Conservation (phyloP, 1,139 yeast species). For the Hanseniaspora gamundiae region DNA sequence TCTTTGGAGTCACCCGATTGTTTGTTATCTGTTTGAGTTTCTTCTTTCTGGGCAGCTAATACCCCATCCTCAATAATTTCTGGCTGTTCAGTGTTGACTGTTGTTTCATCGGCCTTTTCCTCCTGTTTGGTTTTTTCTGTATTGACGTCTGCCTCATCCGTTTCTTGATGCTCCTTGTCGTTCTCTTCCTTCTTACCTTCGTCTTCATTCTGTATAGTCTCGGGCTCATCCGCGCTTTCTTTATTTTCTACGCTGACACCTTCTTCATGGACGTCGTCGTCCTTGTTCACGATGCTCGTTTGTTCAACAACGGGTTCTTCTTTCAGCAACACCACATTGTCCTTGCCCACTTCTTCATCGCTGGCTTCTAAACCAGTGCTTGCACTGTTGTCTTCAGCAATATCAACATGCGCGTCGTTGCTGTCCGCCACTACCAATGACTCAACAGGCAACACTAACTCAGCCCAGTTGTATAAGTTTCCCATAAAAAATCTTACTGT, state of each 20-base stretch:
- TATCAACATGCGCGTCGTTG: constrained; percentile 8
- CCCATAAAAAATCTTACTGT: constrained; percentile 81
- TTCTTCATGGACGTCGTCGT: constrained; percentile 6
- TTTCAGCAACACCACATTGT: not conserved
- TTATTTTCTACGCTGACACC: constrained; percentile 5
- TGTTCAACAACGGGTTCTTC: not conserved
- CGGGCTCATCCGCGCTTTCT: no score
- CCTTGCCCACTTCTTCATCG: not conserved
- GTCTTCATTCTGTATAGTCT: constrained; percentile 28
- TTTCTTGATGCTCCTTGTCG: constrained; percentile 2
- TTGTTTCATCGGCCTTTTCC: no score
- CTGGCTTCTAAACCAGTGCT: no score
- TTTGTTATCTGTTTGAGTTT: no score
- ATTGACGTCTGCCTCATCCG: not conserved
- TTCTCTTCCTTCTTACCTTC: constrained; percentile 20
- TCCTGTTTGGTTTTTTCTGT: not conserved
- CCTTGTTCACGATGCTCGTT: not conserved
- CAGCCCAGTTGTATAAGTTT: constrained; percentile 71
- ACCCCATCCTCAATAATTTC: no score
- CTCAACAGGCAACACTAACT: constrained; percentile 33
- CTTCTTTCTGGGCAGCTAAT: no score
- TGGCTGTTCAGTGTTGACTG: no score
- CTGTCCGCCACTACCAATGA: constrained; percentile 9
- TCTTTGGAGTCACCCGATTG: no score
- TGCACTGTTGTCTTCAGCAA: no score